phyloP scores from a whole-genome alignment of 2,329 filamentous ascomycete genomes.

The Scedosporium aurantiacum region DNA sequence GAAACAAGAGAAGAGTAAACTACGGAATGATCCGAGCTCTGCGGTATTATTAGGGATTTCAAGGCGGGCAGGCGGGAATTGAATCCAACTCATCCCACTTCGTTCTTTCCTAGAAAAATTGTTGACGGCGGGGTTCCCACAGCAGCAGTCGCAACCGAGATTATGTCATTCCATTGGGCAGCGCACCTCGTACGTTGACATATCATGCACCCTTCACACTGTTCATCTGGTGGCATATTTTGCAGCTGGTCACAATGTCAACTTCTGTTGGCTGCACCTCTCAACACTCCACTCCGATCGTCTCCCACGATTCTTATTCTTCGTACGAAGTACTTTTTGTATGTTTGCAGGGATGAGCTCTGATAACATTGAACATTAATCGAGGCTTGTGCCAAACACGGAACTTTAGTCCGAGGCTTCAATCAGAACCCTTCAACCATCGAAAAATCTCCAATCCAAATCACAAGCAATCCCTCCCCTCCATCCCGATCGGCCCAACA shows the following conservation, averaged over 20 bases:
- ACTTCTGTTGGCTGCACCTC: neutral
- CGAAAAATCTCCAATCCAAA: neutral
- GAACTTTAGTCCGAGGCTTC: neutral
- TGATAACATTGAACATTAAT: neutral
- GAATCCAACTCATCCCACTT: neutral
- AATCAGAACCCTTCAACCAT: neutral
- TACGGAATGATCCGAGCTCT: neutral
- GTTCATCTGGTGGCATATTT: neutral
- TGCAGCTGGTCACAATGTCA: neutral
- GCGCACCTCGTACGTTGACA: neutral
- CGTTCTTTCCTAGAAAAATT: constrained; percentile 1
- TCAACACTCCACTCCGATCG: neutral
- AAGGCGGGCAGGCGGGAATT: constrained; percentile 1
- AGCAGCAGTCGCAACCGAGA: neutral
- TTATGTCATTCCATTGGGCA: constrained; percentile 4
- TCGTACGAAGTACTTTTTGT: too few species aligned
- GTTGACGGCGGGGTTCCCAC: constrained; percentile 6
- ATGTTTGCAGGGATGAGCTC: neutral
- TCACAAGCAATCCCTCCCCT: neutral
- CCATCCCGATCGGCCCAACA: constrained; percentile 1
- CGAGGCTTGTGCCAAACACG: neutral
- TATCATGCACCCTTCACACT: neutral
- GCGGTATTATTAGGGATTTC: neutral
- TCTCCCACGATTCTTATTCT: too few species aligned
- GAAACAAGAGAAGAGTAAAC: constrained; percentile 4